Evolutionary conservation across 2,329 filamentous ascomycete genomes (phyloP).

Genomic region (Fusarium hostae): DNA sequence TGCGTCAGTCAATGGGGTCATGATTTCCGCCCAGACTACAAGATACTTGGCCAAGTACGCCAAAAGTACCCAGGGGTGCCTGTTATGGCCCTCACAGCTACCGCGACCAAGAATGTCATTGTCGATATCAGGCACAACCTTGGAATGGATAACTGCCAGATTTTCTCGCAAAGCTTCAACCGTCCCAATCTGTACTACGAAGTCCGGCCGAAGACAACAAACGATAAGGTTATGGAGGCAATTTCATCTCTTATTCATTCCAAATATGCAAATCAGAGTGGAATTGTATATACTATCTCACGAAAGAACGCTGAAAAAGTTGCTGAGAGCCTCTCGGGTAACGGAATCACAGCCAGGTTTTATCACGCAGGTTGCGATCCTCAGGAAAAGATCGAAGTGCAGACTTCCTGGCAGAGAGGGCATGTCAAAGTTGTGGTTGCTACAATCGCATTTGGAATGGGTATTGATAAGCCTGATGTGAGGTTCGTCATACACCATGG

Average conservation of each 20-base stretch:
- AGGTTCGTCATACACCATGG: slow-evolving; percentile 95
- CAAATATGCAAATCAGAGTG: slow-evolving; percentile 77
- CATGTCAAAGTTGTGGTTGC: slow-evolving; percentile 90
- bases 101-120: slow-evolving; percentile 92
- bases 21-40: slow-evolving; percentile 97
- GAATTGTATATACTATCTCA: slow-evolving; percentile 94
- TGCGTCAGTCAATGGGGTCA: slow-evolving; percentile 99
- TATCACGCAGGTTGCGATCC: slow-evolving; percentile 86
- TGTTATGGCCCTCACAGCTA: slow-evolving; percentile 94
- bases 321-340: slow-evolving; percentile 72
- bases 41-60: slow-evolving; percentile 80
- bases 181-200: slow-evolving; percentile 94
- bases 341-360: slow-evolving; percentile 78
- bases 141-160: slow-evolving; percentile 79
- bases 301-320: slow-evolving; percentile 84
- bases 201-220: slow-evolving; percentile 76
- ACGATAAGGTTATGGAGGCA: slow-evolving; percentile 54
- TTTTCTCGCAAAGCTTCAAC: slow-evolving; percentile 95
- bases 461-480: slow-evolving; percentile 98
- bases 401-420: slow-evolving; percentile 85
- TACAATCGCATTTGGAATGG: slow-evolving; percentile 99
- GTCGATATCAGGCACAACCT: slow-evolving; percentile 92
- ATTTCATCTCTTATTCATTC: slow-evolving; percentile 76
- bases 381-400: slow-evolving; percentile 74
- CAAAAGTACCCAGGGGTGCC: slow-evolving; percentile 80